These are phyloP conservation scores for Pharnaceum exiguum DNA, from an alignment of 148 eudicot species.

Conservation along the genomic window DNA sequence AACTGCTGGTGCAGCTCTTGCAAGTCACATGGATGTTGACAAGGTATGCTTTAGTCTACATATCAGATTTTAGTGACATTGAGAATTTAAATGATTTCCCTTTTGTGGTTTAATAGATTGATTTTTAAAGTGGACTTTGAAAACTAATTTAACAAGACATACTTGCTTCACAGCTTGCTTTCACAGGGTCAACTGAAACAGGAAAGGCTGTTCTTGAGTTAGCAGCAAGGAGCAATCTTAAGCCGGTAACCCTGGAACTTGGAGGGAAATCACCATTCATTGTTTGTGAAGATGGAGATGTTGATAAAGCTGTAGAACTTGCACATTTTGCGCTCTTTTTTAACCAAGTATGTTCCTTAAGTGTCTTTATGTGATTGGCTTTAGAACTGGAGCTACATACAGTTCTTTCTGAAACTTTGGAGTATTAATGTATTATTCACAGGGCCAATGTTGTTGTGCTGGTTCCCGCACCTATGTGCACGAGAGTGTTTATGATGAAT, in stretches of 20 bases:
- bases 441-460: constrained; percentile 99
- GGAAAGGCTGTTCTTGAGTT: constrained; percentile 48
- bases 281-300: constrained; percentile 53
- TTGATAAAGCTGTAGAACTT: constrained; percentile 58
- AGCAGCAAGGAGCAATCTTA: constrained; percentile 58
- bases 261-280: constrained; percentile 79
- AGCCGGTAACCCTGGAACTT: constrained; percentile 62
- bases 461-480: constrained; percentile 92
- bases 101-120: neutral
- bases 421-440: constrained; percentile 1
- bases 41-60: constrained; percentile 39
- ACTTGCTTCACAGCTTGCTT: constrained; percentile 40
- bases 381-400: neutral
- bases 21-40: constrained; percentile 82
- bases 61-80: neutral
- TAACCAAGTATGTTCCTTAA: constrained; percentile 25
- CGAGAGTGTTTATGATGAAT: constrained; percentile 74
- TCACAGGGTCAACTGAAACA: constrained; percentile 64
- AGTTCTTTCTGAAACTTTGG: neutral
- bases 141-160: neutral
- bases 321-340: constrained; percentile 60
- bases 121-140: neutral
- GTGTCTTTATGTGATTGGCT: neutral
- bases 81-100: too few relatives aligned
- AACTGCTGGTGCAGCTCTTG: constrained; percentile 82